Evolutionary conservation across 2,329 filamentous ascomycete species (phyloP), one percentile per base, ranked within the genome.

Genomic region (Fusarium tuaranense): DNA sequence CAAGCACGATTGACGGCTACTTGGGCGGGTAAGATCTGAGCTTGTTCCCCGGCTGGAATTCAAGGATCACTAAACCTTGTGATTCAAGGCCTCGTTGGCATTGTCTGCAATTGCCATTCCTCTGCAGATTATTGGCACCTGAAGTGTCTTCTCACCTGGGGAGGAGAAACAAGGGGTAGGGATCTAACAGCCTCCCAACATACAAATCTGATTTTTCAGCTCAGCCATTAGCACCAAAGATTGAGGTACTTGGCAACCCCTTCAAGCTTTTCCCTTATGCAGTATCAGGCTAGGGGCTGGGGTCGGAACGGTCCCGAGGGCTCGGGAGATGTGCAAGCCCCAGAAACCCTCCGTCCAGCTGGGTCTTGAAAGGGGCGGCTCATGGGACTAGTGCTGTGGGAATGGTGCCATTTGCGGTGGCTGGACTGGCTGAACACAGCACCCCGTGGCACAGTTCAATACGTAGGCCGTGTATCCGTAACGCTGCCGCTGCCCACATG

Each of bases 311-410:
- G 65, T 68, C 68, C 70, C 73, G 63, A 72, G 60, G 51, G 57
- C 60, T 69, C 63, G 73, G 73, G 73, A 72, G 73, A 74, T 76
- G 73, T 38, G 70, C 70, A 75, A 76, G 70, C 71, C 68, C 63
- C 68, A 36, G 27, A 44, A 62, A 46, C 25, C 39, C 59, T 32
- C 64, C 61, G 69, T 70, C 27, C 41, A 53, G 22, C 62, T 32
- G 46, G 62, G 46, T 55, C 46, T 48, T 36, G 68, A 44, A 59
- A 60, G 71, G 65, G 58, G 39, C 64, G 65, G 62, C 36, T 57
- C 62, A 25, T 57, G 25, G 25, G 48, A 25, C 46, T 55, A 39
- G 61, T 46, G 46, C 34, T 63, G 61, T 55, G 36, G 61, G 32
- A 32, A 64, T 64, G 62, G 62, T 44, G 36, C 62, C 36, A 64